These are phyloP conservation scores for Globisporangium spiculum DNA, from an alignment of 352 stramenopile species.

Conservation along the genomic window DNA sequence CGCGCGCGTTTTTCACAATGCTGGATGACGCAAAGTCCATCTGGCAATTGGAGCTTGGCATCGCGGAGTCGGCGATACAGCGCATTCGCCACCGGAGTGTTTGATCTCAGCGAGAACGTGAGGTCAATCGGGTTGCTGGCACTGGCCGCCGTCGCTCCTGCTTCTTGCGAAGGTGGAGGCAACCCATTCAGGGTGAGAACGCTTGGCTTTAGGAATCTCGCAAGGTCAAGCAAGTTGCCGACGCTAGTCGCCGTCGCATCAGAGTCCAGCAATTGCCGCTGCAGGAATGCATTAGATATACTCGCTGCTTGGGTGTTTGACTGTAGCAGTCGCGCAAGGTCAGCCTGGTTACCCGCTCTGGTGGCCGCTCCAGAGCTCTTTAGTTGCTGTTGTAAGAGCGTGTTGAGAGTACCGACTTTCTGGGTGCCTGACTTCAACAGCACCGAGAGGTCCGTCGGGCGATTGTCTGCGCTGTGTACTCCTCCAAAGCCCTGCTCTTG, in stretches of 20 bases:
- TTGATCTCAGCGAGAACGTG: background rate
- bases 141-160: background rate
- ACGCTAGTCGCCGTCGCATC: background rate
- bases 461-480: no score
- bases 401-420: background rate
- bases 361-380: background rate
- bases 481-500: background rate
- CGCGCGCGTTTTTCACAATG: background rate
- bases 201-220: background rate
- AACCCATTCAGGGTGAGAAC: background rate
- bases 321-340: background rate
- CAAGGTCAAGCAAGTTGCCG: background rate
- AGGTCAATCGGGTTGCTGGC: background rate
- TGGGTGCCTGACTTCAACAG: background rate
- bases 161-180: no score
- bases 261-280: background rate
- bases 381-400: background rate
- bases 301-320: background rate
- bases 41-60: background rate
- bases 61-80: background rate
- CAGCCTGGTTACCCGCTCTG: background rate
- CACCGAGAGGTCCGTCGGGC: background rate
- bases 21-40: slow-evolving; percentile 1
- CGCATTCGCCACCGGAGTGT: background rate
- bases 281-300: background rate